These are phyloP conservation scores for Blastomyces gilchristii DNA, from an alignment of 2,329 filamentous ascomycete genomes.

Conservation along the genomic window DNA sequence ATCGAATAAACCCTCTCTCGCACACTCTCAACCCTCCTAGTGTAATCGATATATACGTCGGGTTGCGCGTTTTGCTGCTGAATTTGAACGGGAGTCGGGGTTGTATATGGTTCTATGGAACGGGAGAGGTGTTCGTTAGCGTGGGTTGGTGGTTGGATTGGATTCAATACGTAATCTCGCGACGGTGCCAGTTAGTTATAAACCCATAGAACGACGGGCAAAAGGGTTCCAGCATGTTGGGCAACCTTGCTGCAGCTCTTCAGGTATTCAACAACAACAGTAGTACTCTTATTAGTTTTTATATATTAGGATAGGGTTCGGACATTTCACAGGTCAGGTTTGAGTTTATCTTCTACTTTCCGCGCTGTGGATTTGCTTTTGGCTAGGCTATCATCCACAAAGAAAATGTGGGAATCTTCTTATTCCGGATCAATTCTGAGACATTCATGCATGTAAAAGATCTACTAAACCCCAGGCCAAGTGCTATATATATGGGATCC, in stretches of 20 bases:
- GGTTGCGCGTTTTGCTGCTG: background rate
- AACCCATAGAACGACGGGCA: background rate
- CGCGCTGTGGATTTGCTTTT: background rate
- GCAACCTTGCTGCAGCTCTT: background rate
- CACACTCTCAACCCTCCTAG: background rate
- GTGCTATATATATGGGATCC: background rate
- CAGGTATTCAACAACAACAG: background rate
- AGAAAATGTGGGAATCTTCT: background rate
- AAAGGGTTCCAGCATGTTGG: too few species aligned
- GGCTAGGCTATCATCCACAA: background rate
- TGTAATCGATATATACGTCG: background rate
- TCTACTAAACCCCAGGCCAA: background rate
- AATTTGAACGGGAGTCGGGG: background rate
- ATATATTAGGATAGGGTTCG: background rate
- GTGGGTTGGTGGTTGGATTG: background rate
- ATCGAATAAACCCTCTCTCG: background rate
- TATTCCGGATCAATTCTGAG: background rate
- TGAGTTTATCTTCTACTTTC: background rate
- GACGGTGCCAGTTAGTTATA: background rate
- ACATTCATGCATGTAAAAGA: background rate
- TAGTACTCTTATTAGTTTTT: background rate
- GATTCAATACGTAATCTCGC: background rate
- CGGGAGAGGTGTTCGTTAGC: slow-evolving; percentile 4
- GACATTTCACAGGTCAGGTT: background rate
- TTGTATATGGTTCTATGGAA: background rate